A percentile compares a stretch with the other conserved stretches of the same genome.
phyloP scores from a whole-genome alignment of 176 grass and related monocot genomes.

The Poa pratensis region DNA sequence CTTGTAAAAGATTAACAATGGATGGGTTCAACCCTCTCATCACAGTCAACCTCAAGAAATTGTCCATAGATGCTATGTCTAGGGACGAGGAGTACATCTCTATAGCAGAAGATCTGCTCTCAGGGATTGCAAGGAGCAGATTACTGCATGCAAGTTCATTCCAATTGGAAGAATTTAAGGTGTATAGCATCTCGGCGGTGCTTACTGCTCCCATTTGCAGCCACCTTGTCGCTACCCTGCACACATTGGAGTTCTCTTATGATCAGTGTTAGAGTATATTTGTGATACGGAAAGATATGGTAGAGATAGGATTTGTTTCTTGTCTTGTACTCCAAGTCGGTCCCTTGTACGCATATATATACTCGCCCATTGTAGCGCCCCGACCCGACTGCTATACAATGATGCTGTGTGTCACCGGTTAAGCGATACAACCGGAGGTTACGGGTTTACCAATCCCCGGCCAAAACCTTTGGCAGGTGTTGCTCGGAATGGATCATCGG shows the following conservation, averaged over 20 bases:
- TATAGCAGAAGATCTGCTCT: neutral
- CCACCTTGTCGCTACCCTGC: neutral
- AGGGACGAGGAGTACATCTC: neutral
- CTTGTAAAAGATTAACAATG: neutral
- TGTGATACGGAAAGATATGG: too few species aligned
- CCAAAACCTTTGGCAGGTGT: too few species aligned
- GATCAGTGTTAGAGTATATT: neutral
- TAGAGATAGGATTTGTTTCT: too few species aligned
- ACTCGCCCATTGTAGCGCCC: too few species aligned
- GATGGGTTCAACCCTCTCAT: neutral
- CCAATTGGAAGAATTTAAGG: neutral
- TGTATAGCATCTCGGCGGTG: neutral
- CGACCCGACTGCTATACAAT: too few species aligned
- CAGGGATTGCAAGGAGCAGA: neutral
- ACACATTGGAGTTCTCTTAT: neutral
- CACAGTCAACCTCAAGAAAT: neutral
- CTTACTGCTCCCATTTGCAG: neutral
- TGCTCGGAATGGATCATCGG: too few species aligned
- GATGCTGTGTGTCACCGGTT: too few species aligned
- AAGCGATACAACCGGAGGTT: too few species aligned
- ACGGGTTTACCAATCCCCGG: too few species aligned
- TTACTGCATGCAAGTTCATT: neutral
- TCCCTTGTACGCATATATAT: too few species aligned
- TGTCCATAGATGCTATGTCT: neutral
- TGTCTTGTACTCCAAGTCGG: too few species aligned